Percentiles rank a stretch among this genome's conserved stretches.
phyloP scores from a whole-genome alignment of 306 rosid species.

The Crataegus laevigata region DNA sequence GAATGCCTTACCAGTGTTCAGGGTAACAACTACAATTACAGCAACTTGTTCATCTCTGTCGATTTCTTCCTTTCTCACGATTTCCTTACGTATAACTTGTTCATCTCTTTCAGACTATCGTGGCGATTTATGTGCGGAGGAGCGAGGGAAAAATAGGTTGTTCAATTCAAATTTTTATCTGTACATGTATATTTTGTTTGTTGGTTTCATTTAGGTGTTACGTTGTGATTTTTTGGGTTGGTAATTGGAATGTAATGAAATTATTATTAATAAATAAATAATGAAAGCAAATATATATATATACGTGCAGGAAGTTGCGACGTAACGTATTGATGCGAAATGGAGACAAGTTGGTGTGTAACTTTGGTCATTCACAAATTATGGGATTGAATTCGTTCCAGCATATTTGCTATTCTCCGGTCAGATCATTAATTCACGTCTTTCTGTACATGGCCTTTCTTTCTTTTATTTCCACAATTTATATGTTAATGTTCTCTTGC shows the following conservation, averaged over 20 bases:
- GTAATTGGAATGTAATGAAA: no score
- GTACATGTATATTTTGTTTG: not conserved
- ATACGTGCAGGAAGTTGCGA: slow-evolving; percentile 37
- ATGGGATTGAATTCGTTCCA: slow-evolving; percentile 12
- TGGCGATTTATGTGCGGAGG: slow-evolving; percentile 26
- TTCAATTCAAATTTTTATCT: not conserved
- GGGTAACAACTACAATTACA: slow-evolving; percentile 28
- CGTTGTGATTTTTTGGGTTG: no score
- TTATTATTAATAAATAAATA: no score
- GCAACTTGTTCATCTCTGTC: no score
- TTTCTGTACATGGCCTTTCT: not conserved
- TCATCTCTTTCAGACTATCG: slow-evolving; percentile 24
- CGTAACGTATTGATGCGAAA: slow-evolving; percentile 53
- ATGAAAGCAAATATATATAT: not conserved
- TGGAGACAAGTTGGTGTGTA: slow-evolving; percentile 31
- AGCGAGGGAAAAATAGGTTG: slow-evolving; percentile 23
- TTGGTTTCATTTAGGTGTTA: no score
- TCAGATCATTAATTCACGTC: slow-evolving; percentile 11
- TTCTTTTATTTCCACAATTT: not conserved
- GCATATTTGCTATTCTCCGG: slow-evolving; percentile 31
- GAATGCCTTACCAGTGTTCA: slow-evolving; percentile 91
- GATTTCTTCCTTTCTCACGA: no score
- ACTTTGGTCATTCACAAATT: slow-evolving; percentile 23
- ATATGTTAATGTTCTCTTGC: no score
- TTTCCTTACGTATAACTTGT: no score